Percentiles rank a stretch among this genome's conserved stretches.
These are phyloP conservation scores for Pseudophaeomoniella oleicola DNA, from an alignment of 2,329 filamentous ascomycete species.

Conservation along the genomic window DNA sequence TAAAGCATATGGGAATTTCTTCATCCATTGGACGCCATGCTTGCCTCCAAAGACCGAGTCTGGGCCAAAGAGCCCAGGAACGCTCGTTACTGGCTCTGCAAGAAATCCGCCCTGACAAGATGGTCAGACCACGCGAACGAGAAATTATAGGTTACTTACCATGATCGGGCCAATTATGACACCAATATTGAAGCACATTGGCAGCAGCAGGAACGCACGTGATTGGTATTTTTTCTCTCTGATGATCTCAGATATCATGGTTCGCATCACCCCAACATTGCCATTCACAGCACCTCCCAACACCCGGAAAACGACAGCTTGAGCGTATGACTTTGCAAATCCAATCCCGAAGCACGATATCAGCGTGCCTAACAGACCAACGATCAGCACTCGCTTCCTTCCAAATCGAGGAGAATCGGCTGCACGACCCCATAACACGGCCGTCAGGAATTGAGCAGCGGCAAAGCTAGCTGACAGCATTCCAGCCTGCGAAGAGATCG, in stretches of 20 bases:
- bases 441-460: constrained; percentile 67
- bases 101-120: constrained; percentile 47
- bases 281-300: constrained; percentile 56
- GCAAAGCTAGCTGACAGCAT: constrained; percentile 68
- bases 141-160: constrained; percentile 13
- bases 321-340: constrained; percentile 48
- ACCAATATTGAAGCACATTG: constrained; percentile 57
- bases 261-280: constrained; percentile 61
- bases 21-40: constrained; percentile 49
- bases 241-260: constrained; percentile 59
- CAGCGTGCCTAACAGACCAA: constrained; percentile 58
- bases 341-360: constrained; percentile 55
- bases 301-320: constrained; percentile 50
- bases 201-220: constrained; percentile 43
- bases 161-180: constrained; percentile 44
- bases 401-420: constrained; percentile 51
- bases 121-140: constrained; percentile 23
- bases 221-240: constrained; percentile 49
- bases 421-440: constrained; percentile 66
- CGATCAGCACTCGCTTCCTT: constrained; percentile 62
- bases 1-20: constrained; percentile 51
- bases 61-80: constrained; percentile 49
- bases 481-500: constrained; percentile 63
- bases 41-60: constrained; percentile 41
- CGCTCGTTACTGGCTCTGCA: constrained; percentile 48